These are phyloP conservation scores for Ceratorhiza oryzae-sativae DNA, from an alignment of 1,284 basidiomycete species.

Conservation along the genomic window DNA sequence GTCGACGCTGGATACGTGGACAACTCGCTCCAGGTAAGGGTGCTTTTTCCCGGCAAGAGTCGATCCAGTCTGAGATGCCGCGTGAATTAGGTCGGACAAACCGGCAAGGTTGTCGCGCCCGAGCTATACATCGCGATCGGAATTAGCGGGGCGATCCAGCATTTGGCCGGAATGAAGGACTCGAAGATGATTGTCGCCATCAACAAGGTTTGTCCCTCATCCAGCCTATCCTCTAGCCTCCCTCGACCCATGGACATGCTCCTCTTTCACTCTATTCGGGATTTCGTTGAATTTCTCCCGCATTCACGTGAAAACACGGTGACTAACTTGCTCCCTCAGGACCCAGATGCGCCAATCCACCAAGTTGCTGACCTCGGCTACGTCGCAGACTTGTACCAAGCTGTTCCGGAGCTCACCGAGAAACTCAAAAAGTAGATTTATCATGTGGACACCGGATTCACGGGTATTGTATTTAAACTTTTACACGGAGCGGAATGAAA, in stretches of 20 bases:
- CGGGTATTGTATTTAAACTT: no score
- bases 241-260: conserved; percentile 39
- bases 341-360: conserved; percentile 98
- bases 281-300: neutral
- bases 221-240: neutral
- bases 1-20: conserved; percentile 99
- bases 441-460: neutral
- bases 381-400: conserved; percentile 90
- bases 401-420: conserved; percentile 85
- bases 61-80: neutral
- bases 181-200: conserved; percentile 98
- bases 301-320: neutral
- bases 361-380: conserved; percentile 97
- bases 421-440: conserved; percentile 69
- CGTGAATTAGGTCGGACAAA: conserved; percentile 84
- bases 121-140: conserved; percentile 96
- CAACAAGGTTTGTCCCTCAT: conserved; percentile 76
- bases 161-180: conserved; percentile 99
- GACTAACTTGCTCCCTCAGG: conserved; percentile 56
- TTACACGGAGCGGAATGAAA: no score
- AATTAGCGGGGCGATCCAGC: conserved; percentile 98
- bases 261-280: neutral
- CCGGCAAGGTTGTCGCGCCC: conserved; percentile 94
- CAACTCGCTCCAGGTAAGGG: conserved; percentile 81
- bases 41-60: no score